Base-by-base conservation (phyloP, 1,139 yeast genomes). In the Geotrichum klebahnii region DNA sequence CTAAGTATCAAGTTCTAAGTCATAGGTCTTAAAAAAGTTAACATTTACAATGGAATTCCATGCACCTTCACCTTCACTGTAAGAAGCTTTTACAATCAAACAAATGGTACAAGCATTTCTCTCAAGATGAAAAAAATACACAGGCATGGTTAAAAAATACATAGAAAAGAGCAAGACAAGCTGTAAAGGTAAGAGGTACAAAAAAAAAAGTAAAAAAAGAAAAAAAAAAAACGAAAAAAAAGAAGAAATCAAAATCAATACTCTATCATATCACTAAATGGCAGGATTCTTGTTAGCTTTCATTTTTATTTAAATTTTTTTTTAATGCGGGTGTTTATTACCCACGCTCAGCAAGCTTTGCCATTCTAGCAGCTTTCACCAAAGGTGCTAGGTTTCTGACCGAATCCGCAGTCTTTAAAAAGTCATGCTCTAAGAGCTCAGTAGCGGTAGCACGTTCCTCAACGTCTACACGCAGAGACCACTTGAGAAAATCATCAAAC, bases 391-490 rank as follows among this genome's bases (percentile, higher is more conserved):
- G 76, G n/a, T 85, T 75, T 20, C 75, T 63, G 40, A 84, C 85
- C 34, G 80, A 81, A 59, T 86, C 96, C 12, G 95, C 87, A 51
- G 78, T 78, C 26, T 72, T 66, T 48, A 92, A 80, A 63, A 90
- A 92, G 52, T 77, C 78, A 66, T 89, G 94, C 28, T 71, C 67
- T 51, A 92, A 72, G 55, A 92, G 73, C 57, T 88, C 85, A 35
- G 77, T 76, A 1, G 97, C 95, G 56, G 83, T 80, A 1, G 89
- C 94, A 64, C 98, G 80, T 60, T 79, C 78, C 34, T 84, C 92
- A 42, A 89, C 84, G 59, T 87, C 88, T 37, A 90, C 97, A 62
- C 82, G 85, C 57, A 92, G 73, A 63, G 95, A 82, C 80, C 86
- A 79, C 44, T 81, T 78, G 63, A 92, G 74, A 61, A 92, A 92